Base-by-base conservation (phyloP, 306 rosid species). In the Prunus mume region DNA sequence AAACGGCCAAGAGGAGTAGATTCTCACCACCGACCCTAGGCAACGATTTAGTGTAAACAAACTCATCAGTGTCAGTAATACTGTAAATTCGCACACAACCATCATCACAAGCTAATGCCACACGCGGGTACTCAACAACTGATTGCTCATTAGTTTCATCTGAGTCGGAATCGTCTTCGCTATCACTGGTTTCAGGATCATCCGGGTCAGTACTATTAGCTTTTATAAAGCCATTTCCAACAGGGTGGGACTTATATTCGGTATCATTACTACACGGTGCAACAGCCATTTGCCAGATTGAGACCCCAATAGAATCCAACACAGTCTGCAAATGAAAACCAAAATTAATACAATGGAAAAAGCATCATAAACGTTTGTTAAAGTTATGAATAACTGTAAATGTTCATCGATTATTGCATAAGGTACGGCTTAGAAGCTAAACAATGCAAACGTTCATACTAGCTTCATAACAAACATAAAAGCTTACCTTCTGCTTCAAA, bases 221-320 rank as follows among this genome's bases (percentile, higher is more conserved):
- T 30, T 51, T 82, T 66, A 75, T 32, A 56, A 63, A 64, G 49
- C 97, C 99, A 52, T 92, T 95, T 32, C 65, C 90, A 47, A 41
- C 28, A 9, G 2, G 69, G 69, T 25, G 62, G 24, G 73, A 62
- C 32, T 75, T 81, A 4, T 73, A 62, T n/a, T 75, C 81, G 3
- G 67, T 82, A 2, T 47, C 82, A 76, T n/a, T 41, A 30, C 18
- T 71, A 76, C 65, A 82, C 34, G 88, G 86, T 5, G 86, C 86
- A 49, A 84, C 83, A 27, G 93, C 92, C 96, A 96, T 96, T 83
- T 91, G 93, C 97, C 97, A 96, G 55, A 96, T 92, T 43, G 98
- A 83, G 50, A 91, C 88, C 24, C 92, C 95, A 32, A 82, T 84
- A 4, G 96, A 88, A 9, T 84, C 89, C 56, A 92, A 81, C 70